Evolutionary conservation across 257 asterid species (phyloP).

Genomic region (Paraleonurus japonicus): DNA sequence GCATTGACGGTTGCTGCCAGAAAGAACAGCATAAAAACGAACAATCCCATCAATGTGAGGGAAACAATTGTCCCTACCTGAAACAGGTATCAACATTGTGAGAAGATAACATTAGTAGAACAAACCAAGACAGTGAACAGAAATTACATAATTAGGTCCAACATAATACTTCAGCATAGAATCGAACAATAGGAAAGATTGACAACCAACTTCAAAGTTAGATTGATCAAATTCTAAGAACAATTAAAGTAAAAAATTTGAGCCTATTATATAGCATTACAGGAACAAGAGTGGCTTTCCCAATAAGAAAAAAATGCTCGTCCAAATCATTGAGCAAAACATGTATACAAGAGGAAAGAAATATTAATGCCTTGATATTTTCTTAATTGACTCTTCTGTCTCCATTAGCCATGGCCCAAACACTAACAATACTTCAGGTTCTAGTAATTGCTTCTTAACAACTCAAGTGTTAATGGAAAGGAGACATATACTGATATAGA

Average conservation of each 20-base stretch:
- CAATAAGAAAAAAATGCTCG: not conserved
- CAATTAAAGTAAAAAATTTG: not conserved
- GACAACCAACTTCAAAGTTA: not conserved
- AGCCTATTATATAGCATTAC: not conserved
- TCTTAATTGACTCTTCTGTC: slow-evolving; percentile 1
- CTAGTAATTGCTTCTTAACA: not conserved
- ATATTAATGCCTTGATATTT: not conserved
- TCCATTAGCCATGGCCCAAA: not conserved
- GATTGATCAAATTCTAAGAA: not conserved
- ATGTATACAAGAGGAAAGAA: not conserved
- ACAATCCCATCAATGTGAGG: slow-evolving; percentile 61
- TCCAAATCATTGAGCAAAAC: not conserved
- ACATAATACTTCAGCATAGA: not conserved
- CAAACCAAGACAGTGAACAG: not conserved
- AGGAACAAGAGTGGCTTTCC: not conserved
- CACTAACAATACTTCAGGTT: not conserved
- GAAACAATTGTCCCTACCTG: slow-evolving; percentile 75
- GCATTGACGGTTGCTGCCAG: slow-evolving; percentile 80
- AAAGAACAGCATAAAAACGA: slow-evolving; percentile 73
- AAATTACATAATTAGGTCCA: not conserved
- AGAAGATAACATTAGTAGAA: slow-evolving; percentile 3
- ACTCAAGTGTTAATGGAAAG: not conserved
- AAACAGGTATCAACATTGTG: slow-evolving; percentile 18
- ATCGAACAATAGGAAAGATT: slow-evolving; percentile 8
- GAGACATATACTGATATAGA: not conserved